Conservation (phyloP, 306 rosid species). For the Citrullus colocynthis region DNA sequence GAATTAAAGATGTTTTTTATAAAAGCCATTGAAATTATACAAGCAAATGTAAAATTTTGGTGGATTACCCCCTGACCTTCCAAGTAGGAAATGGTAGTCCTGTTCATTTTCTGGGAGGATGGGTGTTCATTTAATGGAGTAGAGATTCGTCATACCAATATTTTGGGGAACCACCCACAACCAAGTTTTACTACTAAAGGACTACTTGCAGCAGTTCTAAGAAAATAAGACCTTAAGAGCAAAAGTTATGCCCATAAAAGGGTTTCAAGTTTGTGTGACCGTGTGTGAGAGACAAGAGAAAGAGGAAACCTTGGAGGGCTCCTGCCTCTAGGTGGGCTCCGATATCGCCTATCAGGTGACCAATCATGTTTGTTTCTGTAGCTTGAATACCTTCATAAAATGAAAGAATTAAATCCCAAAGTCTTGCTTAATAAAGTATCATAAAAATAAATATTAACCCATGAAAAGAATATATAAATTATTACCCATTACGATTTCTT, state of each 20-base stretch:
- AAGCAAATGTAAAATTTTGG: not conserved
- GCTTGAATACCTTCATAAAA: slow-evolving; percentile 49
- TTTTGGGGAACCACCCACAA: not conserved
- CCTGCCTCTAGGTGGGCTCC: slow-evolving; percentile 61
- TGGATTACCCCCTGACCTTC: not conserved
- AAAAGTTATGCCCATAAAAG: not conserved
- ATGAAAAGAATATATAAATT: slow-evolving; percentile 10
- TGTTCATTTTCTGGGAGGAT: not conserved
- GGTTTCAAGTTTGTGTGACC: not conserved
- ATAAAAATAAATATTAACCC: slow-evolving; percentile 30
- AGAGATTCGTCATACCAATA: too few species aligned
- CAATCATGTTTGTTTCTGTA: slow-evolving; percentile 48
- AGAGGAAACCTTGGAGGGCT: slow-evolving; percentile 60
- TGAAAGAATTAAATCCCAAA: slow-evolving; percentile 14
- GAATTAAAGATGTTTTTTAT: not conserved
- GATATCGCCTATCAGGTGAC: slow-evolving; percentile 48
- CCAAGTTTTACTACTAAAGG: not conserved
- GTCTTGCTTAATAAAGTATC: not conserved
- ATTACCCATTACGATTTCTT: slow-evolving; percentile 64
- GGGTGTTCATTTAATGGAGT: not conserved
- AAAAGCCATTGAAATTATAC: not conserved
- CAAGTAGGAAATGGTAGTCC: not conserved
- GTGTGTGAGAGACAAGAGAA: slow-evolving; percentile 4
- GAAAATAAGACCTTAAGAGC: not conserved
- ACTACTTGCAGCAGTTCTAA: not conserved